phyloP scores from a whole-genome alignment of 2,329 filamentous ascomycete species.

The Penicillium vulpinum region DNA sequence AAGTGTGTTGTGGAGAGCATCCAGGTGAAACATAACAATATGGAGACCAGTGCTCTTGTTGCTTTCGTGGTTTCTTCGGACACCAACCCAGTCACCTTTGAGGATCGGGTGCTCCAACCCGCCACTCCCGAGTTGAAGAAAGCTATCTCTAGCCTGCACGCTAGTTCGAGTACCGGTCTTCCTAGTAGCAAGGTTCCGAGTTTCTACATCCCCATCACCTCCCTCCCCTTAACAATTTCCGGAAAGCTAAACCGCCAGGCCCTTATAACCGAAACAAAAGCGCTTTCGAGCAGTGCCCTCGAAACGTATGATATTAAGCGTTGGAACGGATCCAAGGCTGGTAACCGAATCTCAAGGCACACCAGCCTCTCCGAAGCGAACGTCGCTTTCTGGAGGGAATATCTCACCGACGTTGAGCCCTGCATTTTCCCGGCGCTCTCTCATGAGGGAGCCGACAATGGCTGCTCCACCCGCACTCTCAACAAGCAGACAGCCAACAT shows the following conservation, averaged over 20 bases:
- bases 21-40: neutral
- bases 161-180: constrained; percentile 26
- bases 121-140: constrained; percentile 17
- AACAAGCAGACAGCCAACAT: constrained; percentile 24
- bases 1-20: constrained; percentile 23
- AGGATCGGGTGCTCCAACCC: constrained; percentile 10
- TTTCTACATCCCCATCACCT: constrained; percentile 34
- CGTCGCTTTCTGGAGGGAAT: constrained; percentile 48
- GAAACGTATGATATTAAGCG: constrained; percentile 21
- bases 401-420: constrained; percentile 47
- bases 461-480: constrained; percentile 15
- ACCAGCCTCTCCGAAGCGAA: constrained; percentile 29
- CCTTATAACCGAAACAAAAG: constrained; percentile 15
- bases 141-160: constrained; percentile 16
- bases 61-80: constrained; percentile 23
- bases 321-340: constrained; percentile 18
- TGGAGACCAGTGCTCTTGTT: constrained; percentile 9
- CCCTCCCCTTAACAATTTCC: constrained; percentile 33
- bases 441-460: constrained; percentile 3
- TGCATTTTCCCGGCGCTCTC: constrained; percentile 46
- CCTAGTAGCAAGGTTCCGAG: constrained; percentile 38
- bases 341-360: constrained; percentile 8
- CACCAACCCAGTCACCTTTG: neutral
- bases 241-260: constrained; percentile 36
- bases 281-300: constrained; percentile 10